phyloP scores from a whole-genome alignment of 176 grass and related monocot species.

The Carex littledalei region DNA sequence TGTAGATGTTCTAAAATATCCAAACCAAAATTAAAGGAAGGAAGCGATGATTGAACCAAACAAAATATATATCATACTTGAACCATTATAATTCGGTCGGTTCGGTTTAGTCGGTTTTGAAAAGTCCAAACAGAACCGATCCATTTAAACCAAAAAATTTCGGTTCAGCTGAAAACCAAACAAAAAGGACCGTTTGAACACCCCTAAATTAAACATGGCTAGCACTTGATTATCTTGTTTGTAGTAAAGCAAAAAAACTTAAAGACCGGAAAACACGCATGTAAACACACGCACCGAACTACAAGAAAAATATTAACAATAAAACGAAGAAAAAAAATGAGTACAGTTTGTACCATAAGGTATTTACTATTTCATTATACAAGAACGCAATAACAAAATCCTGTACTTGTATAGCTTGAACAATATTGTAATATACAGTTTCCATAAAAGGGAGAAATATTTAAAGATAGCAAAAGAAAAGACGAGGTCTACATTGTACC shows the following conservation, averaged over 20 bases:
- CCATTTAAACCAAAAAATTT: too few species aligned
- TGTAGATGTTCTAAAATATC: too few species aligned
- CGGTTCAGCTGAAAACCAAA: too few species aligned
- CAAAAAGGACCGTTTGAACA: too few species aligned
- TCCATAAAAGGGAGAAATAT: background rate
- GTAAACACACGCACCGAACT: background rate
- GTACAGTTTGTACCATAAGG: background rate
- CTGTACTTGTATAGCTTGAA: background rate
- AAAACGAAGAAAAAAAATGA: background rate
- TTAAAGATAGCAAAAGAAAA: background rate
- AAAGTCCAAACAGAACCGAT: too few species aligned
- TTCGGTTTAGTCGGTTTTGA: too few species aligned
- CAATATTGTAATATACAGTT: background rate
- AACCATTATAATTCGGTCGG: too few species aligned
- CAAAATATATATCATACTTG: too few species aligned
- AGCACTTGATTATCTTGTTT: background rate
- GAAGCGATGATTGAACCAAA: too few species aligned
- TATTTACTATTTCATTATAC: too few species aligned
- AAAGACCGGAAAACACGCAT: background rate
- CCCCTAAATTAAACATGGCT: background rate
- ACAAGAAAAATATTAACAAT: background rate
- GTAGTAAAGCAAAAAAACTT: background rate
- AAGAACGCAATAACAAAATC: too few species aligned
- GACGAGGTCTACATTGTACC: slow-evolving; percentile 30
- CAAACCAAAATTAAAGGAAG: too few species aligned